A percentile compares a stretch with the other conserved stretches of the same genome.
These are phyloP conservation scores for Sclerotinia borealis DNA, from an alignment of 2,329 filamentous ascomycete species.

Conservation along the genomic window DNA sequence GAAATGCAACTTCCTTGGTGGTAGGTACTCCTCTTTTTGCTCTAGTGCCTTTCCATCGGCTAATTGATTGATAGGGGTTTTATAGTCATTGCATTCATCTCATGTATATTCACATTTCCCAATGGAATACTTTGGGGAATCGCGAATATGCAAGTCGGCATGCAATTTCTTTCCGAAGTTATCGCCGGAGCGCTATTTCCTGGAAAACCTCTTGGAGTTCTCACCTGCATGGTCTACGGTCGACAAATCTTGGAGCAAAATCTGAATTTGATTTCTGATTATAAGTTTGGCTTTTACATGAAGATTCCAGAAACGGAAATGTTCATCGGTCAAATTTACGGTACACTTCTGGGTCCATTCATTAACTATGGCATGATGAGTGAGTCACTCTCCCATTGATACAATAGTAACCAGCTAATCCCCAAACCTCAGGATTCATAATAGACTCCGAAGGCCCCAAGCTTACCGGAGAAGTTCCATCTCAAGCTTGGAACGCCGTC, in stretches of 20 bases:
- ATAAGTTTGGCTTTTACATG: conserved; percentile 37
- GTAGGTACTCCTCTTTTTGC: not conserved
- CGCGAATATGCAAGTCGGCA: conserved; percentile 41
- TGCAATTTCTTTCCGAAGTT: conserved; percentile 43
- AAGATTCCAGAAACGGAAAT: conserved; percentile 35
- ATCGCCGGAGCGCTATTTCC: conserved; percentile 41
- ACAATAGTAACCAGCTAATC: not conserved
- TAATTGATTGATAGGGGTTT: conserved; percentile 17
- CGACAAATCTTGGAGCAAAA: conserved; percentile 34
- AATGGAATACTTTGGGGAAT: conserved; percentile 37
- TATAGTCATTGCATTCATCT: conserved; percentile 26
- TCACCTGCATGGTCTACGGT: conserved; percentile 30
- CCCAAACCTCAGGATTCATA: not conserved
- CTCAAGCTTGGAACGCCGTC: conserved; percentile 29
- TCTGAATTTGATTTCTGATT: conserved; percentile 33
- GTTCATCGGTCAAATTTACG: conserved; percentile 34
- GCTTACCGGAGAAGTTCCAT: conserved; percentile 22
- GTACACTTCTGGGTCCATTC: conserved; percentile 33
- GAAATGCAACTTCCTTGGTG: conserved; percentile 42
- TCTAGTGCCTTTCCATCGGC: not conserved
- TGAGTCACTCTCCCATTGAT: not conserved
- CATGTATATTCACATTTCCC: conserved; percentile 27
- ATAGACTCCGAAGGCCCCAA: conserved; percentile 14
- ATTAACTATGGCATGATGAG: conserved; percentile 33
- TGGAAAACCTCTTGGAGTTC: conserved; percentile 49